Evolutionary conservation across 306 rosid genomes (phyloP).

Genomic region (Ormosia emarginata): DNA sequence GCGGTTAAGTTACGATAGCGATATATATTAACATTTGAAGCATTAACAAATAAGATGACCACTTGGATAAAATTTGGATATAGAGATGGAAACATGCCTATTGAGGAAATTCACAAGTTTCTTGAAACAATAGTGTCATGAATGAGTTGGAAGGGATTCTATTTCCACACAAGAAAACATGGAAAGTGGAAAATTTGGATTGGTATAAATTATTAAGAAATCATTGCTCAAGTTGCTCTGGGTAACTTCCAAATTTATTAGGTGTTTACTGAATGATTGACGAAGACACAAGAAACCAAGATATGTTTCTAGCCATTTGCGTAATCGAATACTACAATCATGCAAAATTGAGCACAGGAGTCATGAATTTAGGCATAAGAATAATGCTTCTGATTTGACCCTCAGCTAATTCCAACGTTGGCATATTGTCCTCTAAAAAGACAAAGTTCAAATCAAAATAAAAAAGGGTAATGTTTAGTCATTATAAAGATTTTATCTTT

Average conservation of each 20-base stretch:
- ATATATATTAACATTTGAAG: not conserved
- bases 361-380: not conserved
- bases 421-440: not conserved
- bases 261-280: not conserved
- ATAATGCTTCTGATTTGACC: slow-evolving; percentile 1
- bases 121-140: not conserved
- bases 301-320: not conserved
- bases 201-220: not conserved
- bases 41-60: not conserved
- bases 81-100: not conserved
- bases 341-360: not conserved
- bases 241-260: not conserved
- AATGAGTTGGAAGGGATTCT: not conserved
- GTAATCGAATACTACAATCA: not conserved
- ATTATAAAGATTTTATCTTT: not conserved
- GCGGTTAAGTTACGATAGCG: not conserved
- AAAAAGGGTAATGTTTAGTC: not conserved
- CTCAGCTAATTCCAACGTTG: not conserved
- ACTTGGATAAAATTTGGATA: not conserved
- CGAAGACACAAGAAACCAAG: not conserved
- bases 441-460: not conserved
- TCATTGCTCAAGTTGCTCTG: not conserved
- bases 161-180: not conserved
- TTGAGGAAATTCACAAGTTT: not conserved
- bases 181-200: not conserved